These are phyloP conservation scores for Fonticula alba DNA, from an alignment of 78 protist species.

Conservation along the genomic window DNA sequence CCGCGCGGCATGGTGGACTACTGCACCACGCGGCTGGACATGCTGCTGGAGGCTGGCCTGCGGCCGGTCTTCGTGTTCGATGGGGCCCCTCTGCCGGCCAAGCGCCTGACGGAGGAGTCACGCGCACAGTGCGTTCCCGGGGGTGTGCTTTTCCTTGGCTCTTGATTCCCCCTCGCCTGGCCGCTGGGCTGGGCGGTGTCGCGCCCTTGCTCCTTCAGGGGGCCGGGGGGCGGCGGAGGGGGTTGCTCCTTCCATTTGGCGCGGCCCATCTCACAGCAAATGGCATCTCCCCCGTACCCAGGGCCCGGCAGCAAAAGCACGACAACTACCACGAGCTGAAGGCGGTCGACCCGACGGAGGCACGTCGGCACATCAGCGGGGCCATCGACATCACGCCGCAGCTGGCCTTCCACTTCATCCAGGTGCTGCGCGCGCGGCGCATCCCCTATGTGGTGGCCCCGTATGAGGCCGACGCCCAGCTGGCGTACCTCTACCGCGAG, in stretches of 20 bases:
- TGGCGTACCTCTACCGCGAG: conserved; percentile 61
- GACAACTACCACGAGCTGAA: conserved; percentile 10
- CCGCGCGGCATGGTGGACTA: conserved; percentile 18
- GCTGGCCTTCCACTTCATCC: conserved; percentile 14
- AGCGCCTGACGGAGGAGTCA: conserved; percentile 41
- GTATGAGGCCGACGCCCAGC: conserved; percentile 97
- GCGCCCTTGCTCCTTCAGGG: neutral
- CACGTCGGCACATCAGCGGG: conserved; percentile 16
- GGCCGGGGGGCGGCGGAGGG: neutral
- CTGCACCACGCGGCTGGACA: conserved; percentile 8
- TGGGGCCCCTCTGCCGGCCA: conserved; percentile 61
- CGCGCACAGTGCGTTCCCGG: conserved; percentile 16
- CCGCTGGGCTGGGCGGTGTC: neutral
- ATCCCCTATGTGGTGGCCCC: conserved; percentile 87
- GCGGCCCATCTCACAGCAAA: neutral
- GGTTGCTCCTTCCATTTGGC: neutral
- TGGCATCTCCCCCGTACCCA: neutral
- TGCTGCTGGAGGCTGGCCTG: conserved; percentile 29
- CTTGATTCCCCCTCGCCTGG: neutral
- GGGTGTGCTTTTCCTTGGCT: too few species aligned
- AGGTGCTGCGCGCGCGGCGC: conserved; percentile 17
- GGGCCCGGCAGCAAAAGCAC: neutral
- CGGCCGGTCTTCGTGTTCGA: conserved; percentile 70
- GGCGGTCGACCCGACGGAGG: conserved; percentile 25
- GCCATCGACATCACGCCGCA: conserved; percentile 56